These are phyloP conservation scores for Saitozyma podzolica DNA, from an alignment of 768 basidiomycete species.

Conservation along the genomic window DNA sequence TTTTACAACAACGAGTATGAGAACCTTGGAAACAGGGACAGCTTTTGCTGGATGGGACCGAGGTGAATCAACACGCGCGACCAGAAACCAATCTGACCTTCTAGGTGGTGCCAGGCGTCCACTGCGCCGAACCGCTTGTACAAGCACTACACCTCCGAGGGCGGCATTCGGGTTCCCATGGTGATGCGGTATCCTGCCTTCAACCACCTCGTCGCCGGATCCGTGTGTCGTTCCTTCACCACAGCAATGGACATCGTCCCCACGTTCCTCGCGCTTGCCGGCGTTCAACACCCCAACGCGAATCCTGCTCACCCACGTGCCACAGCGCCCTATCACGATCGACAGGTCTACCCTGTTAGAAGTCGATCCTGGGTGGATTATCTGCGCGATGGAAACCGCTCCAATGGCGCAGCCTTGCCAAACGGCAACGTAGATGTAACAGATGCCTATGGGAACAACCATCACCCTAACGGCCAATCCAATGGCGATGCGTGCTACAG, in stretches of 20 bases:
- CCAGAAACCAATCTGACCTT: no score
- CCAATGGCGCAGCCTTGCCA: conserved; percentile 33
- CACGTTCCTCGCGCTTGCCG: conserved; percentile 25
- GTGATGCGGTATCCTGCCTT: conserved; percentile 35
- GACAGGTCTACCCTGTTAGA: conserved; percentile 28
- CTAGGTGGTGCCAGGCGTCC: neutral
- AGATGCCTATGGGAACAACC: neutral
- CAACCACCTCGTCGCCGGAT: neutral
- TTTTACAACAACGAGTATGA: conserved; percentile 46
- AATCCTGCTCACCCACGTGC: neutral
- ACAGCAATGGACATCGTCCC: conserved; percentile 49
- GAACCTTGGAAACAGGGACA: conserved; percentile 38
- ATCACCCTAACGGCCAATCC: neutral
- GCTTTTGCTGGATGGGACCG: conserved; percentile 46
- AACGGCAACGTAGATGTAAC: conserved; percentile 15
- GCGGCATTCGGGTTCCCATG: conserved; percentile 40
- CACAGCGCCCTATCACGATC: conserved; percentile 19
- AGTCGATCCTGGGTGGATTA: conserved; percentile 40
- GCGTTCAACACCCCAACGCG: conserved; percentile 13
- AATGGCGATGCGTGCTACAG: conserved; percentile 7
- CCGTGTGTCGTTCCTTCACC: conserved; percentile 30
- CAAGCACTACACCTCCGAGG: conserved; percentile 12
- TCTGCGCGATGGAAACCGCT: conserved; percentile 7
- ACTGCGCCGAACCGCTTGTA: no score
- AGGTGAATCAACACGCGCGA: conserved; percentile 11